phyloP scores from a whole-genome alignment of 164 flowering plant genomes.

The Annona cherimola region DNA sequence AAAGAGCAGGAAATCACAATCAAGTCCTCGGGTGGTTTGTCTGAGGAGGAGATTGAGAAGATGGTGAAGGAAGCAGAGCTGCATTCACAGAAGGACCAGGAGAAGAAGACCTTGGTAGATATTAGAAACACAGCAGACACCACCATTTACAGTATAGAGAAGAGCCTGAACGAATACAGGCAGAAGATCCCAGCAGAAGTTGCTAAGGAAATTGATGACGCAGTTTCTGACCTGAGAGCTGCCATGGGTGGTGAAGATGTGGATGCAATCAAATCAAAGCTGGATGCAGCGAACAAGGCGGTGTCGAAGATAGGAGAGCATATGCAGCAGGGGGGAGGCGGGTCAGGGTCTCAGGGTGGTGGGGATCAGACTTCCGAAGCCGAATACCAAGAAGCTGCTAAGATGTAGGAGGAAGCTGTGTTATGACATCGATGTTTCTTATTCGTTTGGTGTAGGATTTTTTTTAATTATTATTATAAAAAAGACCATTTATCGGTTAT shows the following conservation, averaged over 20 bases:
- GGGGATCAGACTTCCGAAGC: slow-evolving; percentile 26
- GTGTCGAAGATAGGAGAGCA: slow-evolving; percentile 34
- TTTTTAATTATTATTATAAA: neutral
- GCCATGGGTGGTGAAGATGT: slow-evolving; percentile 27
- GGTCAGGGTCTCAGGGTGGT: slow-evolving; percentile 16
- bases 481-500: neutral
- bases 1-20: slow-evolving; percentile 34
- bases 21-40: slow-evolving; percentile 33
- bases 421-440: neutral
- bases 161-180: slow-evolving; percentile 27
- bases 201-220: slow-evolving; percentile 21
- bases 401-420: slow-evolving; percentile 11
- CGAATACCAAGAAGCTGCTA: slow-evolving; percentile 21
- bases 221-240: slow-evolving; percentile 25
- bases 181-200: slow-evolving; percentile 28
- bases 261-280: slow-evolving; percentile 26
- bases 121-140: slow-evolving; percentile 29
- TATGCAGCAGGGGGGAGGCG: slow-evolving; percentile 22
- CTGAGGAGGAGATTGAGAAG: slow-evolving; percentile 27
- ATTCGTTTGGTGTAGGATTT: neutral
- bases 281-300: slow-evolving; percentile 32
- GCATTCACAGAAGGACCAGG: slow-evolving; percentile 30
- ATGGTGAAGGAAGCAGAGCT: slow-evolving; percentile 23
- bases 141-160: slow-evolving; percentile 30
- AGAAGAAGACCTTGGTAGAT: slow-evolving; percentile 28